Base-by-base conservation (phyloP, 495 filamentous ascomycete species). In the Penicillium coprophilum region DNA sequence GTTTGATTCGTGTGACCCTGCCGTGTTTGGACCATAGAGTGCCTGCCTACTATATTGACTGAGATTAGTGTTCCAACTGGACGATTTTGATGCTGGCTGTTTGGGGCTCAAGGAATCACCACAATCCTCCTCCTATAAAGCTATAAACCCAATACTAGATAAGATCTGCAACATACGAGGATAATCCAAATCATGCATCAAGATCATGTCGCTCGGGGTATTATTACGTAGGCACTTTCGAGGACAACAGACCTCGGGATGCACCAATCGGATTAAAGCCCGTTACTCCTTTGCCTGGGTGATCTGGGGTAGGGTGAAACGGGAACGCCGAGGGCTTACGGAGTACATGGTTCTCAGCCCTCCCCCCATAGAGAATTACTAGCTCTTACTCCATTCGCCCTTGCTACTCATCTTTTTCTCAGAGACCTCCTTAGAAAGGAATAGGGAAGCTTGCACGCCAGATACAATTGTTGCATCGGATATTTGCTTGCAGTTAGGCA, bases 1-100 rank as follows among this genome's bases (percentile, higher is more conserved):
- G 55, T 72, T 70, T 36, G 63, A 62, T 9, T 63, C 70, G 43
- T 70, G 58, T 58, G n/a, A 63, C 39, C 55, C 53, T 40, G 62
- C 46, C 19, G 65, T 27, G 27, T 62, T 58, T 15, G 53, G 53
- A 50, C 58, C 45, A 36, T 58, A 63, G 0, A 56, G 56, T n/a
- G 47, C 28, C 0, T 58, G 56, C 28, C 55, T 60, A 31, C 15
- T 47, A 38, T 66, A 57, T 9, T 69, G 53, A 17, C 32, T 27
- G 4, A 58, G 23, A 2, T 53, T 55, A 2, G 46, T 48, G 12
- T 57, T 50, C 47, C 44, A 75, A 46, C 43, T 19, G 2, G 23
- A 5, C 23, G 23, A 24, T 24, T 24, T 24, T 24, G 23, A 24
- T 24, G 23, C 2, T 24, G 23, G 23, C 23, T 24, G 23, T 24